These are phyloP conservation scores for Oryza longistaminata DNA, from an alignment of 176 grass and related monocot genomes.

Conservation along the genomic window DNA sequence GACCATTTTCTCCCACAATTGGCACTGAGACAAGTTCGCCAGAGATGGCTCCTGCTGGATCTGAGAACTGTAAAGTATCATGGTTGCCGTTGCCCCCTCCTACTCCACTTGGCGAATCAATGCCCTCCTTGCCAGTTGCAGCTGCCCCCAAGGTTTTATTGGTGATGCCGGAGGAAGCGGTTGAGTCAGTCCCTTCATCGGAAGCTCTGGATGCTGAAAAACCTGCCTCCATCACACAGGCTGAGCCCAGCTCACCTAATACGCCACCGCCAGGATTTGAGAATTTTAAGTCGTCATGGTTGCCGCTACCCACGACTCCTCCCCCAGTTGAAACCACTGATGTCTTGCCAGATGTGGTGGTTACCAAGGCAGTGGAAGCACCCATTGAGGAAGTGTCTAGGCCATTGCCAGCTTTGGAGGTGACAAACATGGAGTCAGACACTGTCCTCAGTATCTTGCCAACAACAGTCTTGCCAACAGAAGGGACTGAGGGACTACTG, in stretches of 20 bases:
- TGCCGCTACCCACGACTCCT: constrained; percentile 14
- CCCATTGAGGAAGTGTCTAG: not conserved
- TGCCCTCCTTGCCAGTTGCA: constrained; percentile 10
- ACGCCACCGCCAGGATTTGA: constrained; percentile 44
- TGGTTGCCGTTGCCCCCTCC: constrained; percentile 19
- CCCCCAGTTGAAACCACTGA: not conserved
- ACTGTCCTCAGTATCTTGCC: not conserved
- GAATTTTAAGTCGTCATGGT: constrained; percentile 41
- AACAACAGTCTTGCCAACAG: constrained; percentile 3
- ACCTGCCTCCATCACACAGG: constrained; percentile 1
- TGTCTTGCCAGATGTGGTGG: not conserved
- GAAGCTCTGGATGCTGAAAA: not conserved
- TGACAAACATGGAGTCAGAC: constrained; percentile 20
- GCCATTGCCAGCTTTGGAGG: constrained; percentile 13
- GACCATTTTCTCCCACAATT: not conserved
- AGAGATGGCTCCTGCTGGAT: constrained; percentile 45
- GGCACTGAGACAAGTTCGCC: constrained; percentile 25
- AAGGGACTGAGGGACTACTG: constrained; percentile 7
- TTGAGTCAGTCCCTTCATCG: constrained; percentile 1
- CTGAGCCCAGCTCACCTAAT: constrained; percentile 42
- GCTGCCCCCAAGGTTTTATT: not conserved
- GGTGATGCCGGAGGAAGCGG: not conserved
- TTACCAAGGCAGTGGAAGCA: constrained; percentile 18
- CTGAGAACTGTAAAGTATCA: constrained; percentile 37
- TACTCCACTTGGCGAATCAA: constrained; percentile 6